Conservation (phyloP, 2,329 filamentous ascomycete genomes). For the Scytalidium lignicola region DNA sequence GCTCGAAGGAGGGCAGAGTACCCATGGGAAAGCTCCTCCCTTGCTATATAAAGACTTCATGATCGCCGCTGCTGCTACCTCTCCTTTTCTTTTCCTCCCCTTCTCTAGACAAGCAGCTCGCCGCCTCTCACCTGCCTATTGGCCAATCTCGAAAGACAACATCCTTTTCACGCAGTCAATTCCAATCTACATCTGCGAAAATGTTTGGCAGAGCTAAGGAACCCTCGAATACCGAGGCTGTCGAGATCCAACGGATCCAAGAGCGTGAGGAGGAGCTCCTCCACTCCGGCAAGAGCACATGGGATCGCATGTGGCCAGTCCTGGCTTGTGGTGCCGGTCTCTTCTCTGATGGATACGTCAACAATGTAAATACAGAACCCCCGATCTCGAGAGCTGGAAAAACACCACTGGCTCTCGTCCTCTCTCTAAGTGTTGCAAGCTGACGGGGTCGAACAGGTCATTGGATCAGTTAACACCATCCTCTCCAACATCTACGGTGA, state of each 20-base stretch:
- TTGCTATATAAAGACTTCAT: neutral
- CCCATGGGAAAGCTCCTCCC: too few species aligned
- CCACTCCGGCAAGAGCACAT: constrained; percentile 27
- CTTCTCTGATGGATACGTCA: constrained; percentile 89
- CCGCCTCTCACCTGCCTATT: too few species aligned
- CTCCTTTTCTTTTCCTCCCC: neutral
- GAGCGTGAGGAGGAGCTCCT: neutral
- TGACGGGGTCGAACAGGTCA: constrained; percentile 52
- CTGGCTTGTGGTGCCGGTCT: constrained; percentile 86
- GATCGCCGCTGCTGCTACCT: neutral
- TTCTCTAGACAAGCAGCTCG: neutral
- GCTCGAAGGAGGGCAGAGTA: too few species aligned
- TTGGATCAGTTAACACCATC: constrained; percentile 80
- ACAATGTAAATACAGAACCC: constrained; percentile 54
- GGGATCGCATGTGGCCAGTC: constrained; percentile 32
- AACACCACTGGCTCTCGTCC: too few species aligned
- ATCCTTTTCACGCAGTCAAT: neutral
- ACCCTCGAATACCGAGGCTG: neutral
- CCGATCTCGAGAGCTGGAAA: neutral
- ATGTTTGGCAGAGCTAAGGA: neutral
- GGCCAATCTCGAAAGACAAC: too few species aligned
- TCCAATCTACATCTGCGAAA: neutral
- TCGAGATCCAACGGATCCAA: neutral
- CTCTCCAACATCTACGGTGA: constrained; percentile 63
- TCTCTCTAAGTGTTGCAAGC: too few species aligned